Conservation (phyloP, 2,329 filamentous ascomycete genomes). For the Beauveria bassiana region DNA sequence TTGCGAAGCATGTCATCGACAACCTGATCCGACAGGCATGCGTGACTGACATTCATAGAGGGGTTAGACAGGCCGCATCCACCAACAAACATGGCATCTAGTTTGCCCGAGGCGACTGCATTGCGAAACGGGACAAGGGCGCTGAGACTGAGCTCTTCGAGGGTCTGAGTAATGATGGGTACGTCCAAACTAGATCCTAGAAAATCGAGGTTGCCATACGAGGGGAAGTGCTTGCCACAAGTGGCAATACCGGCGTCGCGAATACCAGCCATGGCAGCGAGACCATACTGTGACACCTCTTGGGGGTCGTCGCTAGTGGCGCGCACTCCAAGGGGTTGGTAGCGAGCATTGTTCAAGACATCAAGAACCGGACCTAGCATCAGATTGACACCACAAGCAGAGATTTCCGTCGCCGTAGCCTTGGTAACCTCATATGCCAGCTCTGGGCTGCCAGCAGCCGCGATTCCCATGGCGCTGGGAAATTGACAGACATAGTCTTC, state of each 20-base stretch:
- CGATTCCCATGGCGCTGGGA: constrained; percentile 91
- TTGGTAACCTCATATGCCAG: constrained; percentile 86
- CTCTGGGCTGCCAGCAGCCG: constrained; percentile 80
- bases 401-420: constrained; percentile 85
- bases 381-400: constrained; percentile 90
- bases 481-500: constrained; percentile 95
- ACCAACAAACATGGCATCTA: constrained; percentile 94
- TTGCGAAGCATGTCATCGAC: constrained; percentile 84
- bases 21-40: constrained; percentile 86
- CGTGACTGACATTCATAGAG: constrained; percentile 91
- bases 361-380: constrained; percentile 92
- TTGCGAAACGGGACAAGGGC: constrained; percentile 88
- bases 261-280: constrained; percentile 86
- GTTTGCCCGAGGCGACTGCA: constrained; percentile 69
- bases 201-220: constrained; percentile 91
- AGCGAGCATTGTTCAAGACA: constrained; percentile 85
- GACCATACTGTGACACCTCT: constrained; percentile 86
- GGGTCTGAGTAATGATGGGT: constrained; percentile 88
- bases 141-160: constrained; percentile 87
- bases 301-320: constrained; percentile 90
- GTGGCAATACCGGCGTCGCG: constrained; percentile 84
- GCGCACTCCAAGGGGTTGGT: constrained; percentile 83
- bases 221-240: constrained; percentile 94
- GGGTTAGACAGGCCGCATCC: constrained; percentile 88
- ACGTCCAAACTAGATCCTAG: constrained; percentile 85